Conservation (phyloP, 257 asterid genomes). For the Solanum infundibuliforme region DNA sequence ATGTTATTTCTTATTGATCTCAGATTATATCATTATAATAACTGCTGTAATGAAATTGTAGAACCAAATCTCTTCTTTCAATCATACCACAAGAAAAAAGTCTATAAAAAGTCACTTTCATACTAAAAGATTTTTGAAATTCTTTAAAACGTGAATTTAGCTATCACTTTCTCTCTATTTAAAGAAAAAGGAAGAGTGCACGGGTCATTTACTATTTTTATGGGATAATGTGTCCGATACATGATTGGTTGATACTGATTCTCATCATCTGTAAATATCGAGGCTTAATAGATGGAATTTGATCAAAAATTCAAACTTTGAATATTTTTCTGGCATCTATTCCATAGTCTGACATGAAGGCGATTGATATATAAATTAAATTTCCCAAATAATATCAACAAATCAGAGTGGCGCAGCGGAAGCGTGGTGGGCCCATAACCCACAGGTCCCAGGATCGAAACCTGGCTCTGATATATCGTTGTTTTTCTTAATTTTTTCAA, state of each 20-base stretch:
- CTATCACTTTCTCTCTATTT: neutral
- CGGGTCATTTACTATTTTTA: neutral
- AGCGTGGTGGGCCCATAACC: slow-evolving; percentile 99
- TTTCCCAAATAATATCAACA: no score
- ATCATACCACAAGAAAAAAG: neutral
- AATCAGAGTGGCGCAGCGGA: slow-evolving; percentile 63
- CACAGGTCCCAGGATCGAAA: slow-evolving; percentile 99
- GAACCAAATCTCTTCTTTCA: neutral
- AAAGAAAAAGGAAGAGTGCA: neutral
- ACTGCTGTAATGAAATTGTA: neutral
- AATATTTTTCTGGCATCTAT: no score
- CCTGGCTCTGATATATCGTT: slow-evolving; percentile 63
- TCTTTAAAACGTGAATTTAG: neutral
- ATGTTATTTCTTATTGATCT: neutral
- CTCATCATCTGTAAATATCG: neutral
- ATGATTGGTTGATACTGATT: neutral
- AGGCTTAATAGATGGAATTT: neutral
- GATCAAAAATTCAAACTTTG: no score
- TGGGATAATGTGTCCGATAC: neutral
- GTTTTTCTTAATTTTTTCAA: neutral
- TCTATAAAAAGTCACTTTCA: neutral
- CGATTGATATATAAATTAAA: neutral
- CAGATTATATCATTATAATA: neutral
- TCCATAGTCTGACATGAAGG: neutral
- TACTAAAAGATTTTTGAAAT: neutral